Conservation (phyloP, 345 rosid species). For the Clarkia xantiana region DNA sequence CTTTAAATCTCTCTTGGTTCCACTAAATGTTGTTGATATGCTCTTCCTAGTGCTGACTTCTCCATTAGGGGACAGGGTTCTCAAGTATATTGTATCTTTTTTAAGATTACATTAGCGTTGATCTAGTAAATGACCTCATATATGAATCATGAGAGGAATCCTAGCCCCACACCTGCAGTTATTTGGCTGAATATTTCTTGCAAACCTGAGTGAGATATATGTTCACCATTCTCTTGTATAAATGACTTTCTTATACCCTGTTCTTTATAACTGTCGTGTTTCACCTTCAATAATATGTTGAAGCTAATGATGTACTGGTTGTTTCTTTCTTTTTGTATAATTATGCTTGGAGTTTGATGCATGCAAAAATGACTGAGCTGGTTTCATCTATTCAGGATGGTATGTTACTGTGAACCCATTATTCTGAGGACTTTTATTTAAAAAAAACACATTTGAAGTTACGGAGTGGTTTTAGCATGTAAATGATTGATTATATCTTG, state of each 20-base stretch:
- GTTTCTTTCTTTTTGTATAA: slow-evolving; percentile 9
- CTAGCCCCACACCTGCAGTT: no score
- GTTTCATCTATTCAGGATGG: slow-evolving; percentile 66
- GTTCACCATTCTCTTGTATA: no score
- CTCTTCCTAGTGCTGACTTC: no score
- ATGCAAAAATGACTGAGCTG: slow-evolving; percentile 20
- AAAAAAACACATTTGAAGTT: background rate
- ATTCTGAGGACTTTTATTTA: slow-evolving; percentile 1
- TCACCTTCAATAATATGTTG: slow-evolving; percentile 7
- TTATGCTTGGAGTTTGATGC: slow-evolving; percentile 40
- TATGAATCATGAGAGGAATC: no score
- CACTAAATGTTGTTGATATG: no score
- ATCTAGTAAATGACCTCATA: no score
- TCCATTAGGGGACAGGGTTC: no score
- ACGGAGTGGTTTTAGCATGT: background rate
- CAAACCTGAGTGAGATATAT: no score
- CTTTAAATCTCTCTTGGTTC: background rate
- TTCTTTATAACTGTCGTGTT: background rate
- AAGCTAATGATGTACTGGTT: slow-evolving; percentile 20
- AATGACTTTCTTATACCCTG: no score
- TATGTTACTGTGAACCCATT: slow-evolving; percentile 17
- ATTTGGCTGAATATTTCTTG: no score
- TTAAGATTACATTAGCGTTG: no score
- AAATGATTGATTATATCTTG: slow-evolving; percentile 5
- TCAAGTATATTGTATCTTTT: no score